A percentile compares a stretch with the other conserved stretches of the same genome.
Evolutionary conservation across 2,329 filamentous ascomycete genomes (phyloP).

Genomic region (Alternaria consortialis): DNA sequence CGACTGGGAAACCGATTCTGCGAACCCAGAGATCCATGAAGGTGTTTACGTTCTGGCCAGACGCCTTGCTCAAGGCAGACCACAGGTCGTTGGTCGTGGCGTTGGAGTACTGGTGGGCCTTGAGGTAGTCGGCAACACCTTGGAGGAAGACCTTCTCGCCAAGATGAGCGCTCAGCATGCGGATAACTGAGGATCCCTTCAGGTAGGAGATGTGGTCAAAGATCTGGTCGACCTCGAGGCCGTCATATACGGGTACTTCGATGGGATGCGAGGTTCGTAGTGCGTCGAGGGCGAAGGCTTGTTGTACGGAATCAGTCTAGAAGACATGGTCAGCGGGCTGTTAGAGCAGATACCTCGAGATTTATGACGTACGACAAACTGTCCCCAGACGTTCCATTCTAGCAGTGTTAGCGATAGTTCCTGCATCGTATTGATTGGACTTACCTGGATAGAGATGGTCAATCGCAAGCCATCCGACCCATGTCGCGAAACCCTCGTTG

Average conservation of each 20-base stretch:
- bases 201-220: constrained; percentile 97
- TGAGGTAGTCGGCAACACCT: constrained; percentile 89
- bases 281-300: constrained; percentile 87
- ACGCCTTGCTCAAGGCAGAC: constrained; percentile 86
- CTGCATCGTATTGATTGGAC: constrained; percentile 9
- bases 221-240: constrained; percentile 95
- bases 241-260: constrained; percentile 92
- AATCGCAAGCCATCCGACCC: constrained; percentile 94
- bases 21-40: constrained; percentile 97
- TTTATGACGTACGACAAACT: constrained; percentile 79
- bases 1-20: constrained; percentile 91
- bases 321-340: constrained; percentile 50
- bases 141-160: constrained; percentile 88
- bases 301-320: constrained; percentile 88
- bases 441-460: constrained; percentile 84
- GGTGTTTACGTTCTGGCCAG: constrained; percentile 81
- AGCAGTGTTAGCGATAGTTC: constrained; percentile 17
- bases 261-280: constrained; percentile 94
- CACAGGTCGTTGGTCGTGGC: constrained; percentile 92
- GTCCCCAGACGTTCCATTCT: constrained; percentile 98
- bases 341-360: constrained; percentile 60
- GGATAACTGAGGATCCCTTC: constrained; percentile 94
- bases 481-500: constrained; percentile 96
- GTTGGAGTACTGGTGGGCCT: constrained; percentile 85
- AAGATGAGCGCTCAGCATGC: constrained; percentile 93